phyloP scores from a whole-genome alignment of 352 stramenopile genomes.

The Globisporangium spiculum region DNA sequence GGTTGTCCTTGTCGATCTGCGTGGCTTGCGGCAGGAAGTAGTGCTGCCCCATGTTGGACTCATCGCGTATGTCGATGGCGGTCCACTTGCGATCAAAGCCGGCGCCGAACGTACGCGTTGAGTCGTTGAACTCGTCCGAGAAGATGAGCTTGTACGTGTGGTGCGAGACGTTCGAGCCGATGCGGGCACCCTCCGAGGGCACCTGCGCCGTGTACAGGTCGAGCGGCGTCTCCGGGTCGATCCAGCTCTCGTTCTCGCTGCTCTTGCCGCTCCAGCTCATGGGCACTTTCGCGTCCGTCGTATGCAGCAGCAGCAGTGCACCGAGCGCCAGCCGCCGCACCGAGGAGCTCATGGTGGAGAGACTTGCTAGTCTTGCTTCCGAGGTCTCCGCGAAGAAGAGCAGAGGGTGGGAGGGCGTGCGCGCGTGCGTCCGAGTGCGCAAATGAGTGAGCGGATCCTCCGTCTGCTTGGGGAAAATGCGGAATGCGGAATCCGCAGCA shows the following conservation, averaged over 20 bases:
- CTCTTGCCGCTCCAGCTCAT: conserved; percentile 25
- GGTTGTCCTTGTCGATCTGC: conserved; percentile 90
- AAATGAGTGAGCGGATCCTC: conserved; percentile 13
- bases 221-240: conserved; percentile 74
- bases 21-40: conserved; percentile 94
- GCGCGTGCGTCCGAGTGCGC: conserved; percentile 11
- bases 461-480: conserved; percentile 3
- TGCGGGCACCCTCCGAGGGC: conserved; percentile 31
- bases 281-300: conserved; percentile 22
- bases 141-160: conserved; percentile 89
- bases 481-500: neutral
- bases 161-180: conserved; percentile 29
- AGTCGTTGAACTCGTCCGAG: conserved; percentile 96
- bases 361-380: neutral
- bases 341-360: conserved; percentile 12
- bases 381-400: neutral
- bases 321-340: conserved; percentile 23
- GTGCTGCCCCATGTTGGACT: conserved; percentile 94
- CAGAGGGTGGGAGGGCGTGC: neutral
- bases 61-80: conserved; percentile 94
- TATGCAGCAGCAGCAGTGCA: conserved; percentile 16
- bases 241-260: conserved; percentile 63
- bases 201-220: conserved; percentile 46
- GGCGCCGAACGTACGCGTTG: conserved; percentile 91
- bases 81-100: conserved; percentile 96